Conservation (phyloP, 2,329 filamentous ascomycete genomes). For the Ceratocystiopsis sp. region DNA sequence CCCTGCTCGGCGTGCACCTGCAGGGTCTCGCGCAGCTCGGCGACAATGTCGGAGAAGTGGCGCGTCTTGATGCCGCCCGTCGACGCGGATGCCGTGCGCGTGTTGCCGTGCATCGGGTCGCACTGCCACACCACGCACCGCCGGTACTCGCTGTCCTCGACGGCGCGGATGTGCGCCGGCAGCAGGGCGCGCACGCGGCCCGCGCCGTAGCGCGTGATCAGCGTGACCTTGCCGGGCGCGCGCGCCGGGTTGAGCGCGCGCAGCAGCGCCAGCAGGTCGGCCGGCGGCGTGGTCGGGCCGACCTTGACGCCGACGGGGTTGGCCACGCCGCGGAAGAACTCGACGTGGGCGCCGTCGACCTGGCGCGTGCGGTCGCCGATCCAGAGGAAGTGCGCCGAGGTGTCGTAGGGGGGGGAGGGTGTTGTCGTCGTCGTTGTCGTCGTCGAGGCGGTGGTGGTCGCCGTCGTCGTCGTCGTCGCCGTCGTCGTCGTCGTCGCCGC, state of each 20-base stretch:
- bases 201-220: conserved; percentile 91
- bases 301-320: conserved; percentile 97
- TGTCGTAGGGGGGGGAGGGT: conserved; percentile 61
- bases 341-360: conserved; percentile 82
- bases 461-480: conserved; percentile 20
- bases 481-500: conserved; percentile 27
- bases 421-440: neutral
- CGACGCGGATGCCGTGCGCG: conserved; percentile 49
- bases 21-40: conserved; percentile 69
- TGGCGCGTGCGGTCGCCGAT: conserved; percentile 93
- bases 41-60: conserved; percentile 77
- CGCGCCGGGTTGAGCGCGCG: conserved; percentile 67
- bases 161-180: conserved; percentile 72
- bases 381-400: conserved; percentile 94
- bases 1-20: conserved; percentile 68
- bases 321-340: conserved; percentile 90
- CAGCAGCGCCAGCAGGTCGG: conserved; percentile 64
- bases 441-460: no score
- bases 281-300: conserved; percentile 62
- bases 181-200: conserved; percentile 58
- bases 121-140: conserved; percentile 79
- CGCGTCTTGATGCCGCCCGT: conserved; percentile 76
- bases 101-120: conserved; percentile 94
- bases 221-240: conserved; percentile 82
- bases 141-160: conserved; percentile 57